Percentiles rank a stretch among this genome's conserved stretches.
Evolutionary conservation across 1,284 basidiomycete genomes (phyloP).

Genomic region (Ganoderma sinense): DNA sequence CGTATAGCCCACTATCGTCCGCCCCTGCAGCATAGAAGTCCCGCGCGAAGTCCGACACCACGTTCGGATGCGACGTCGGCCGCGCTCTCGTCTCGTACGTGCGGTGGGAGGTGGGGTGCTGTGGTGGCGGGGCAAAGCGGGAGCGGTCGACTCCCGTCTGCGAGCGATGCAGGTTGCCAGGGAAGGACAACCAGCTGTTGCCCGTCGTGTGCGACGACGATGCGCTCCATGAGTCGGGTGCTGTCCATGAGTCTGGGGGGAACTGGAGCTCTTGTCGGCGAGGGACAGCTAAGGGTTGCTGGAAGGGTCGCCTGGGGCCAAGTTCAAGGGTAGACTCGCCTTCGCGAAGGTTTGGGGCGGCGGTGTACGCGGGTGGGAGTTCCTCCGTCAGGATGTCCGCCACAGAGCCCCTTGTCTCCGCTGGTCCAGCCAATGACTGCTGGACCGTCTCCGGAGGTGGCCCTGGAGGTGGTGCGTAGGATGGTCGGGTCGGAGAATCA

Average conservation of each 20-base stretch:
- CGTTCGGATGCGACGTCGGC: slow-evolving; percentile 6
- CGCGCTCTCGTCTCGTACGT: slow-evolving; percentile 19
- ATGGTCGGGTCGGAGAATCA: slow-evolving; percentile 9
- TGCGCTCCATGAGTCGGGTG: slow-evolving; percentile 15
- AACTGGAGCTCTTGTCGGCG: slow-evolving; percentile 27
- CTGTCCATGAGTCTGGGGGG: slow-evolving; percentile 21
- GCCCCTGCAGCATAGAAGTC: slow-evolving; percentile 62
- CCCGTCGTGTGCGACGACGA: slow-evolving; percentile 17
- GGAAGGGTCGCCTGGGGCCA: slow-evolving; percentile 71
- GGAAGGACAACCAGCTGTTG: slow-evolving; percentile 28
- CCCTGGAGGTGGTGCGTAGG: not conserved
- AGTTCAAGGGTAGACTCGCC: slow-evolving; percentile 69
- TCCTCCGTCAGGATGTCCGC: slow-evolving; percentile 49
- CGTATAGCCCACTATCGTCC: slow-evolving; percentile 29
- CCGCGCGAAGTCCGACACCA: slow-evolving; percentile 58
- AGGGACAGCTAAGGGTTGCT: slow-evolving; percentile 45
- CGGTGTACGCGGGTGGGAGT: slow-evolving; percentile 72
- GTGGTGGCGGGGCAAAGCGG: not conserved
- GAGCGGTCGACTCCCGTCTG: slow-evolving; percentile 9
- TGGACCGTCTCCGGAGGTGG: not conserved
- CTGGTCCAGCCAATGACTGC: not conserved
- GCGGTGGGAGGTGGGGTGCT: not conserved
- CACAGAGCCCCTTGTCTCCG: slow-evolving; percentile 18
- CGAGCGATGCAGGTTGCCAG: slow-evolving; percentile 24
- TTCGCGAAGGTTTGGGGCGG: slow-evolving; percentile 53